Evolutionary conservation across 2,329 filamentous ascomycete genomes (phyloP).

Genomic region (Ceratocystis harringtonii): DNA sequence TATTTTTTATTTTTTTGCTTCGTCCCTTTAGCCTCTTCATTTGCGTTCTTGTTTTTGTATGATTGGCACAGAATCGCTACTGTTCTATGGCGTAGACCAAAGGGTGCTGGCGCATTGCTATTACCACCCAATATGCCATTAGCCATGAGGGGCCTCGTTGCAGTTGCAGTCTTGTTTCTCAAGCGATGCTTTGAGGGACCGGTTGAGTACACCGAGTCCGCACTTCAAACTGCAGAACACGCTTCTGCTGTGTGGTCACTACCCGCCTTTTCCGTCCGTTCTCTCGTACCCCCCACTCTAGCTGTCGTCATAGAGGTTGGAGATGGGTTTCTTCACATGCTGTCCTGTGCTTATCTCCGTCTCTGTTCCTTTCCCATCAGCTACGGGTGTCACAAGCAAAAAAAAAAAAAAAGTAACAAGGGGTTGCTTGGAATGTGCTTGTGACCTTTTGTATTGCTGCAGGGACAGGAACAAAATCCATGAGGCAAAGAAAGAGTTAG

Average conservation of each 20-base stretch:
- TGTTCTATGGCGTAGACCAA: too few relatives aligned
- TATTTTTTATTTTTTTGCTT: not conserved
- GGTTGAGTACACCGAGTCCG: not conserved
- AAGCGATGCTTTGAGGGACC: not conserved
- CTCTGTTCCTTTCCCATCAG: not conserved
- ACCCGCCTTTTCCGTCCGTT: not conserved
- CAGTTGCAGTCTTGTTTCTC: not conserved
- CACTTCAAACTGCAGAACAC: not conserved
- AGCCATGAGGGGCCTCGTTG: not conserved
- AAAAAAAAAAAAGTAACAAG: not conserved
- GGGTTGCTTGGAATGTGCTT: not conserved
- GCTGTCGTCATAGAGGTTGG: not conserved
- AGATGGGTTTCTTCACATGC: not conserved
- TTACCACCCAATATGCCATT: not conserved
- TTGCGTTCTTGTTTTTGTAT: not conserved
- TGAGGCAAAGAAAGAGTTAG: not conserved
- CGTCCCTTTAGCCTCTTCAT: not conserved
- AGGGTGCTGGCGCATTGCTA: too few relatives aligned
- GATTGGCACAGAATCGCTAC: not conserved
- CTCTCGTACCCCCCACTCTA: not conserved
- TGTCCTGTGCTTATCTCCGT: not conserved
- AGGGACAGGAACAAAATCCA: not conserved
- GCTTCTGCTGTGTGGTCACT: too few relatives aligned
- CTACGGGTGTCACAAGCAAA: not conserved
- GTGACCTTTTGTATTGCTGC: not conserved